Evolutionary conservation across 495 filamentous ascomycete species (phyloP).

Genomic region (Cairneyella variabilis): DNA sequence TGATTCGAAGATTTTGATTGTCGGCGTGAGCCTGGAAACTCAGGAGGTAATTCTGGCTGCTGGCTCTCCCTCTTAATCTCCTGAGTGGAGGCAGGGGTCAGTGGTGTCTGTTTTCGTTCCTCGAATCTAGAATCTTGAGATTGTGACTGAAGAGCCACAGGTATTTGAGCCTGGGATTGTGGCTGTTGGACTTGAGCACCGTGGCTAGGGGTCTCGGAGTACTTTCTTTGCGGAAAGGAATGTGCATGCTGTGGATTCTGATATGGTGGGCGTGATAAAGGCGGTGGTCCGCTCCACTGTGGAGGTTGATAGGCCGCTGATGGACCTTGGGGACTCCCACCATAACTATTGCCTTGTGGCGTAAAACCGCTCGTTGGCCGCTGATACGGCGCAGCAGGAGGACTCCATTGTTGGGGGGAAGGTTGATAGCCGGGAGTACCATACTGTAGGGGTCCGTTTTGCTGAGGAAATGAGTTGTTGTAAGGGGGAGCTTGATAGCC

Average conservation of each 20-base stretch:
- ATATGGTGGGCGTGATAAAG: background rate
- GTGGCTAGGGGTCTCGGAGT: conserved; percentile 11
- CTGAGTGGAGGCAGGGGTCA: conserved; percentile 1
- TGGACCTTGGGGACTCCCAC: conserved; percentile 4
- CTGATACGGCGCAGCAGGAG: conserved; percentile 14
- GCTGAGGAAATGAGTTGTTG: conserved; percentile 23
- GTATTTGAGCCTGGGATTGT: too few relatives aligned
- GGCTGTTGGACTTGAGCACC: conserved; percentile 15
- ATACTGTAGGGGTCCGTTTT: conserved; percentile 25
- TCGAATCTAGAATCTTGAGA: conserved; percentile 7
- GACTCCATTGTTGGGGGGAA: conserved; percentile 10
- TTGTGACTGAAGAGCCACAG: too few relatives aligned
- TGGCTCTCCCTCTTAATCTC: background rate
- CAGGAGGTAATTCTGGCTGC: background rate
- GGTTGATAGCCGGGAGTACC: conserved; percentile 13
- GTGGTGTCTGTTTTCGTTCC: conserved; percentile 4
- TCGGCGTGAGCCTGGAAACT: background rate
- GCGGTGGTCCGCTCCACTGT: conserved; percentile 14
- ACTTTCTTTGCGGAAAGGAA: conserved; percentile 4
- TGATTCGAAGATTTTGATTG: background rate
- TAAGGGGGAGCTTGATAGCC: conserved; percentile 20
- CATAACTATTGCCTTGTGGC: conserved; percentile 3
- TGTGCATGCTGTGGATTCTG: conserved; percentile 6
- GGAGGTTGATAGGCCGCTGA: conserved; percentile 6
- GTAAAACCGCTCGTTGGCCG: conserved; percentile 4